These are phyloP conservation scores for Euryodendron excelsum DNA, from an alignment of 148 eudicot genomes.

Conservation along the genomic window DNA sequence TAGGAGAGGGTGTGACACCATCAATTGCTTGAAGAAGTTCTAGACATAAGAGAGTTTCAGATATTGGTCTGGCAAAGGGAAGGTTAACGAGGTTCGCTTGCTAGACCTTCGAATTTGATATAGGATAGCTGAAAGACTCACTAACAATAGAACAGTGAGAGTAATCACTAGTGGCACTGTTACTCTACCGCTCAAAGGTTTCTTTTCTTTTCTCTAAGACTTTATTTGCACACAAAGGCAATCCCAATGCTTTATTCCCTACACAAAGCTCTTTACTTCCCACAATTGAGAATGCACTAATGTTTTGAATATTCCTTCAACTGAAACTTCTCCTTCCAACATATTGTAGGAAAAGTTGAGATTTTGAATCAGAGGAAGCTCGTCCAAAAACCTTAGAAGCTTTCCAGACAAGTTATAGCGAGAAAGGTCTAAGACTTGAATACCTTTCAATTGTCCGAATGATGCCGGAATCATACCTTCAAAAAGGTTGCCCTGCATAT, in stretches of 20 bases:
- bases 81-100: not conserved
- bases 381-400: constrained; percentile 3
- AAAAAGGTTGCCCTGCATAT: constrained; percentile 8
- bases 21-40: constrained; percentile 13
- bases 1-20: no score
- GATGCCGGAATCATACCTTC: constrained; percentile 16
- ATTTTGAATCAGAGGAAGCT: no score
- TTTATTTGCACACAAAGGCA: constrained; percentile 1
- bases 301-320: constrained; percentile 15
- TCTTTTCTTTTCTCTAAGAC: no score
- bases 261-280: constrained; percentile 22
- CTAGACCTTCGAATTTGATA: not conserved
- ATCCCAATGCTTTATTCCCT: not conserved
- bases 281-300: constrained; percentile 4
- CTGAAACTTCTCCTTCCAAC: constrained; percentile 22
- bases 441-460: not conserved
- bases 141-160: not conserved
- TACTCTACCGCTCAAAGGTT: no score
- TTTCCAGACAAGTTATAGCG: constrained; percentile 16
- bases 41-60: not conserved
- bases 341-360: constrained; percentile 17
- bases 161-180: not conserved
- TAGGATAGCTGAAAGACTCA: not conserved
- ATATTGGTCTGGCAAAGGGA: not conserved
- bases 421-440: constrained; percentile 14